Evolutionary conservation across 2,329 filamentous ascomycete genomes (phyloP).

Genomic region (Leptographium flavum): DNA sequence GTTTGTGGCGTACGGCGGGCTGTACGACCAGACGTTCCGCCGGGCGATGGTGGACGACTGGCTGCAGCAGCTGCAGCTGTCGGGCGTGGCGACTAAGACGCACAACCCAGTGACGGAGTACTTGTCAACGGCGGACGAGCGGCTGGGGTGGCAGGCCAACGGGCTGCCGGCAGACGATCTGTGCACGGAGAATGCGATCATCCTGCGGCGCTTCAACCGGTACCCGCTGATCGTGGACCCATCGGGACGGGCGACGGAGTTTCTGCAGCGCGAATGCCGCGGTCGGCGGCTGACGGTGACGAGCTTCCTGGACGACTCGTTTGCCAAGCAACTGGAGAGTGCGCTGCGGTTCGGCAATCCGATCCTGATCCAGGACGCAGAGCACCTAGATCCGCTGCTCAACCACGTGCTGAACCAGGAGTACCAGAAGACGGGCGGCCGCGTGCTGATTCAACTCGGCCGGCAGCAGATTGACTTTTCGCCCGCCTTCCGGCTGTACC

Average conservation of each 20-base stretch:
- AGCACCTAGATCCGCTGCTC: slow-evolving; percentile 90
- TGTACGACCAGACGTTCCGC: slow-evolving; percentile 96
- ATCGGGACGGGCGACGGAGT: slow-evolving; percentile 86
- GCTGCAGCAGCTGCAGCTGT: slow-evolving; percentile 82
- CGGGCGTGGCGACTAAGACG: slow-evolving; percentile 85
- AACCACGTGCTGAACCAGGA: slow-evolving; percentile 99
- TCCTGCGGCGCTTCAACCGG: slow-evolving; percentile 93
- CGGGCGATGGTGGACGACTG: slow-evolving; percentile 97
- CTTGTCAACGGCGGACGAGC: slow-evolving; percentile 88
- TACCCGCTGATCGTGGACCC: slow-evolving; percentile 98
- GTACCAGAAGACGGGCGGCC: slow-evolving; percentile 95
- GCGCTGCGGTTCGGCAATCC: slow-evolving; percentile 95
- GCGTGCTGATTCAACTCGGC: slow-evolving; percentile 93
- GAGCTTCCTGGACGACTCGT: slow-evolving; percentile 94
- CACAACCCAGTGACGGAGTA: slow-evolving; percentile 95
- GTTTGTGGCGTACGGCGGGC: slow-evolving; percentile 89
- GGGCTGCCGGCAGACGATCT: slow-evolving; percentile 88
- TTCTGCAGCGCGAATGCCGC: slow-evolving; percentile 87
- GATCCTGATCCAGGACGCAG: slow-evolving; percentile 95
- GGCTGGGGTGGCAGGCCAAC: slow-evolving; percentile 89
- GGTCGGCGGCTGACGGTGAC: slow-evolving; percentile 89
- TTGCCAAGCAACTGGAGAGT: slow-evolving; percentile 95
- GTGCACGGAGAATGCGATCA: slow-evolving; percentile 96
- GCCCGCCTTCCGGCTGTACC: slow-evolving; percentile 84
- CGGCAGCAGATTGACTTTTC: slow-evolving; percentile 99